These are phyloP conservation scores for Vigna radiata DNA, from an alignment of 306 rosid genomes.

Conservation along the genomic window DNA sequence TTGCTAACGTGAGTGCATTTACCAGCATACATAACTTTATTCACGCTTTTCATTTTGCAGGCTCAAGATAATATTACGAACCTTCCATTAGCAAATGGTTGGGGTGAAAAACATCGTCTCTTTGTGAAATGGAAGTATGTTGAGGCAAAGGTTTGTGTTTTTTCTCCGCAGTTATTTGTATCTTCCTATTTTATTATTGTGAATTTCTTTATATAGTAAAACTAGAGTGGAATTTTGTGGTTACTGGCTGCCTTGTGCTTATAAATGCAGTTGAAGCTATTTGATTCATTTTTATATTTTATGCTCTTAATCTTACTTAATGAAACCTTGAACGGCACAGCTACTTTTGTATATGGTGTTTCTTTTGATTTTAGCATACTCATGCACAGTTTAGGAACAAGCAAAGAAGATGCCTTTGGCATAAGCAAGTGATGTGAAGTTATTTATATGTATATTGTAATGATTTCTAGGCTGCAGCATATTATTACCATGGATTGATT, in stretches of 20 bases:
- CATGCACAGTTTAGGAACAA: constrained; percentile 9
- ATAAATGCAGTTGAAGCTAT: constrained; percentile 12
- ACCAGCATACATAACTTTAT: constrained; percentile 7
- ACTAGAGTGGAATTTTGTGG: constrained; percentile 21
- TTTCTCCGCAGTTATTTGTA: constrained; percentile 12
- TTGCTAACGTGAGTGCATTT: constrained; percentile 3
- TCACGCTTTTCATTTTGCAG: constrained; percentile 57
- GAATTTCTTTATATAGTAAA: constrained; percentile 17
- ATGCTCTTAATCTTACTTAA: constrained; percentile 22
- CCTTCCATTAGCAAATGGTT: constrained; percentile 86
- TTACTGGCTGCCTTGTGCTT: constrained; percentile 1
- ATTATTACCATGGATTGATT: constrained; percentile 94
- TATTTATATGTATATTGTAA: constrained; percentile 35
- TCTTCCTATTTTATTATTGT: constrained; percentile 6
- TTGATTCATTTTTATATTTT: constrained; percentile 8
- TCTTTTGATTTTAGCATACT: constrained; percentile 30
- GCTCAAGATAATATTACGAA: constrained; percentile 96
- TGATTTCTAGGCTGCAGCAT: constrained; percentile 88
- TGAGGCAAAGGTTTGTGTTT: constrained; percentile 82
- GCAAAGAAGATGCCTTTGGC: constrained; percentile 12
- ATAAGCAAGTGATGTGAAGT: constrained; percentile 10
- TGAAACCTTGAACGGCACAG: background rate
- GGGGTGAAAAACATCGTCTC: constrained; percentile 91
- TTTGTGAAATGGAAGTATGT: constrained; percentile 87
- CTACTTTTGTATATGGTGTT: constrained; percentile 16